Percentiles rank a stretch among this genome's conserved stretches.
Conservation (phyloP, 2,329 filamentous ascomycete species). For the Aspergillus carbonarius region DNA sequence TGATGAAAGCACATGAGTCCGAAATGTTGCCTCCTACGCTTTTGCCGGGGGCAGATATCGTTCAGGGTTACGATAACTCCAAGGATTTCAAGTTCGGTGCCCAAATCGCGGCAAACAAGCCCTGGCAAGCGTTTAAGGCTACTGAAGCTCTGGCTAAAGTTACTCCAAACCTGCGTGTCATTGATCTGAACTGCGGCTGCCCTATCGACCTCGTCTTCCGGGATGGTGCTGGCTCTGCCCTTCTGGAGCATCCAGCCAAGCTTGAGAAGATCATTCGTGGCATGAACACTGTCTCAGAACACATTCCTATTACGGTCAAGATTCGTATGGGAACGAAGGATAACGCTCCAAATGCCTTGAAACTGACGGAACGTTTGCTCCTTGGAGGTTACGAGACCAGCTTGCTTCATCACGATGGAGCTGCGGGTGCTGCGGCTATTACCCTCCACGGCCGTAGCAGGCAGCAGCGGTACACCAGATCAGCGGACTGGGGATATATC, state of each 20-base stretch:
- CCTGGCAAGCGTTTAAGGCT: conserved; percentile 85
- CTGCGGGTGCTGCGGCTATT: conserved; percentile 87
- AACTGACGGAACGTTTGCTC: conserved; percentile 77
- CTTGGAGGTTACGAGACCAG: conserved; percentile 74
- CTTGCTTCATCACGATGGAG: conserved; percentile 60
- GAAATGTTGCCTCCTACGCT: conserved; percentile 73
- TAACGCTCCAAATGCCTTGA: conserved; percentile 73
- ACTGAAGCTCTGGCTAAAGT: conserved; percentile 76
- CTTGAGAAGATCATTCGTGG: conserved; percentile 92
- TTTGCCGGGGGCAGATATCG: conserved; percentile 53
- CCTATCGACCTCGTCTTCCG: conserved; percentile 93
- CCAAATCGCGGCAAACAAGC: conserved; percentile 89
- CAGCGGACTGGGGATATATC: conserved; percentile 95
- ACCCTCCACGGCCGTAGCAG: conserved; percentile 91
- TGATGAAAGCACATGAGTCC: conserved; percentile 87
- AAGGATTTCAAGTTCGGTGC: conserved; percentile 86
- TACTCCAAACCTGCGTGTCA: conserved; percentile 79
- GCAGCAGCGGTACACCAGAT: conserved; percentile 89
- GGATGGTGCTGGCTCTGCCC: conserved; percentile 81
- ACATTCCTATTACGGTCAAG: conserved; percentile 91
- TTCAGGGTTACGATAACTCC: conserved; percentile 76
- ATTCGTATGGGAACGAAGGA: conserved; percentile 88
- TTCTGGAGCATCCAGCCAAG: conserved; percentile 85
- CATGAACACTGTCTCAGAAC: conserved; percentile 90
- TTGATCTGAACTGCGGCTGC: conserved; percentile 96